Evolutionary conservation across 1,284 basidiomycete genomes (phyloP), one percentile per base, ranked within the genome.

Genomic region (Trametes pubescens): DNA sequence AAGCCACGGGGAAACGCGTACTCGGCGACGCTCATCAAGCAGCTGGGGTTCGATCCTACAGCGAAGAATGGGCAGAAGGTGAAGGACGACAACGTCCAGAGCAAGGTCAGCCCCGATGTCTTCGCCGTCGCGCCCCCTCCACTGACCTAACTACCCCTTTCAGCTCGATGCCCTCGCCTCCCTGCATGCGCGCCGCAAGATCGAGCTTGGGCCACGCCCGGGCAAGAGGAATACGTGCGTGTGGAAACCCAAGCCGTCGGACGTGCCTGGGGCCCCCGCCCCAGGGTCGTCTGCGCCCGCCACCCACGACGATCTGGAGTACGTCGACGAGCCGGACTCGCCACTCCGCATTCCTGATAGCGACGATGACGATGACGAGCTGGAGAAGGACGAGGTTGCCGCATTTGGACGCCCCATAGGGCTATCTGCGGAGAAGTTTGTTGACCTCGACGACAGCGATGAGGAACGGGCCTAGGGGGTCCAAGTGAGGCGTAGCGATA

Each of bases 31-130:
- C 73, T 90, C 34, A 86, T 93, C 71, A 88, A 87, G 69, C 79
- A 83, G 10, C 79, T 93, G 14, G 91, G 91, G 1, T 93, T 93
- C 63, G 89, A 93, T 76, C 91, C 91, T 24, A 84, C 86, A 0
- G 71, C 80, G 5, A 87, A 85, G 66, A 75, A 78, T 26, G 85
- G 85, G 2, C 80, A 80, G 44, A 76, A 79, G 44, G 76, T 79
- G 43, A 64, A 70, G 5, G 79, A 81, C 55, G 44, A 57, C 9
- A 76, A 76, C n/a, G 75, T 82, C 14, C 82, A 84, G 71, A 82
- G 83, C 67, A 91, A 90, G 82, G 89, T 89, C 61, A 4, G 44
- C 16, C n/a, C 24, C 29, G 29, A 32, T 32, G 29, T 34, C 24
- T 51, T 8, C 2, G 6, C 13, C 26, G 24, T 26, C 47, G 2